Evolutionary conservation across 2,329 filamentous ascomycete genomes (phyloP).

Genomic region (Parastagonospora avenae): DNA sequence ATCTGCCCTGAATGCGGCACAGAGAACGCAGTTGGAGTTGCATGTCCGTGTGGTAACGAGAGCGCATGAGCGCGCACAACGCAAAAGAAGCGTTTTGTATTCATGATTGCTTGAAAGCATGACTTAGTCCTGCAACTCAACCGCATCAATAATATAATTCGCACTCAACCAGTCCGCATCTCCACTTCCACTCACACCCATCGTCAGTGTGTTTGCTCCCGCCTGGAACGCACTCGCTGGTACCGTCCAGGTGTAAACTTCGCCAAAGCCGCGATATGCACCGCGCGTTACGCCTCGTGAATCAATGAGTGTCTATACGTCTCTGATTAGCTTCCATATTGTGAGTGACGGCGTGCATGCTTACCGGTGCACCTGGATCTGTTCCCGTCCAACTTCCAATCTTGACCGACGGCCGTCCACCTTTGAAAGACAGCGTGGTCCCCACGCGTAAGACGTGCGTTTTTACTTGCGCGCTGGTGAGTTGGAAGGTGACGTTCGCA

Average conservation of each 20-base stretch:
- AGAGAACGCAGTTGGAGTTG: not conserved
- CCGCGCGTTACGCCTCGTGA: slow-evolving; percentile 27
- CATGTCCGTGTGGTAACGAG: not conserved
- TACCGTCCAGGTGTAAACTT: slow-evolving; percentile 27
- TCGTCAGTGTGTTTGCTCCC: slow-evolving; percentile 21
- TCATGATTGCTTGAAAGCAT: no score
- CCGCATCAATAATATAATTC: slow-evolving; percentile 30
- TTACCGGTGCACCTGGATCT: slow-evolving; percentile 29
- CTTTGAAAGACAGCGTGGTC: slow-evolving; percentile 29
- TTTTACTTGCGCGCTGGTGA: slow-evolving; percentile 25
- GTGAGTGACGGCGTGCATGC: not conserved
- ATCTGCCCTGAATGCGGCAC: not conserved
- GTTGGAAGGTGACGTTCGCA: slow-evolving; percentile 20
- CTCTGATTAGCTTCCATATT: not conserved
- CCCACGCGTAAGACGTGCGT: slow-evolving; percentile 26
- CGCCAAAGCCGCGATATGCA: slow-evolving; percentile 29
- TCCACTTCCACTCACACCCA: slow-evolving; percentile 26
- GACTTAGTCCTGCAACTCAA: slow-evolving; percentile 25
- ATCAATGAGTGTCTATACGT: slow-evolving; percentile 23
- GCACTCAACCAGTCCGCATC: slow-evolving; percentile 28
- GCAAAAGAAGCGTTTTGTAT: no score
- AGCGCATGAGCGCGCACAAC: not conserved
- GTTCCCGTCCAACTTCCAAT: slow-evolving; percentile 27
- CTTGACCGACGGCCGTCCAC: slow-evolving; percentile 25
- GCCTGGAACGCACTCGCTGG: slow-evolving; percentile 26